phyloP scores from a whole-genome alignment of 2,329 filamentous ascomycete species.

The Penicillium sp. region DNA sequence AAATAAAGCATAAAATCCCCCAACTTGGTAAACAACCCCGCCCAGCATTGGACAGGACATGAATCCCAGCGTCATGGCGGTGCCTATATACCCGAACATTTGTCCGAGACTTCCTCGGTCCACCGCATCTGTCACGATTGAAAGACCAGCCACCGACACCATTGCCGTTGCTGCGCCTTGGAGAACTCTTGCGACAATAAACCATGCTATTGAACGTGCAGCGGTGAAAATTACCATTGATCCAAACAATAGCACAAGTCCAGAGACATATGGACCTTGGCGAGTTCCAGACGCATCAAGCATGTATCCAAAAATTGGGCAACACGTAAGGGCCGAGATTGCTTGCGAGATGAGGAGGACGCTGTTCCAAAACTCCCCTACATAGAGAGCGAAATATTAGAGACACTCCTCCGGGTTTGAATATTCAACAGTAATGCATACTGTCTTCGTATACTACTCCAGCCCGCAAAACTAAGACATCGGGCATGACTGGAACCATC shows the following conservation, averaged over 20 bases:
- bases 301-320: slow-evolving; percentile 21
- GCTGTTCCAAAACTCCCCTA: slow-evolving; percentile 24
- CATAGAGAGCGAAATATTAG: neutral
- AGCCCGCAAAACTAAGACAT: slow-evolving; percentile 15
- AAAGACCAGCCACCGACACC: slow-evolving; percentile 62
- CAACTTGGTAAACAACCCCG: slow-evolving; percentile 60
- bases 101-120: slow-evolving; percentile 59
- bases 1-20: slow-evolving; percentile 61
- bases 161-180: slow-evolving; percentile 60
- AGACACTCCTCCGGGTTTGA: neutral
- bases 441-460: slow-evolving; percentile 17
- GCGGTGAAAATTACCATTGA: slow-evolving; percentile 58
- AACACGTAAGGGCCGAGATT: slow-evolving; percentile 14
- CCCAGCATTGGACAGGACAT: slow-evolving; percentile 60
- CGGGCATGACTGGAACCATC: slow-evolving; percentile 21
- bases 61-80: slow-evolving; percentile 59
- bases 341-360: slow-evolving; percentile 20
- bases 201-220: slow-evolving; percentile 49
- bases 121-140: slow-evolving; percentile 61
- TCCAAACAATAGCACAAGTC: slow-evolving; percentile 52
- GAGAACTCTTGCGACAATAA: slow-evolving; percentile 55
- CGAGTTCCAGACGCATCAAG: slow-evolving; percentile 37
- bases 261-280: slow-evolving; percentile 59
- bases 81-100: slow-evolving; percentile 58
- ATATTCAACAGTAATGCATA: neutral